Percentiles rank a stretch among this genome's conserved stretches.
Conservation (phyloP, 2,329 filamentous ascomycete species). For the Ascochyta lentis region DNA sequence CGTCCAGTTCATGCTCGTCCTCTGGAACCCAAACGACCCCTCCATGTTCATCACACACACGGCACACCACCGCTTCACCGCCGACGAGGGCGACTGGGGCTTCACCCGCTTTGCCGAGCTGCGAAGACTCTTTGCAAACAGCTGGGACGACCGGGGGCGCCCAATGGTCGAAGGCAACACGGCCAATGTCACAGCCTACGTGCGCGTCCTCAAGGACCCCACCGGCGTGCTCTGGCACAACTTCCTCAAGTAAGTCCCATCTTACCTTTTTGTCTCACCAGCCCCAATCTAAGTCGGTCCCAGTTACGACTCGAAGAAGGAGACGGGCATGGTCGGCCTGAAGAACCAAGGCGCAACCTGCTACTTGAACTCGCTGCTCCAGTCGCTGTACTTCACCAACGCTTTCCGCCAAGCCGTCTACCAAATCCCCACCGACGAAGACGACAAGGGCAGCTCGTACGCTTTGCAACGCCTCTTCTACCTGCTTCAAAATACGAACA, state of each 20-base stretch:
- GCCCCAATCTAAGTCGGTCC: not conserved
- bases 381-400: slow-evolving; percentile 65
- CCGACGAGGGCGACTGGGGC: slow-evolving; percentile 96
- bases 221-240: slow-evolving; percentile 91
- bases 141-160: slow-evolving; percentile 73
- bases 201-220: slow-evolving; percentile 83
- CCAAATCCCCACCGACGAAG: slow-evolving; percentile 88
- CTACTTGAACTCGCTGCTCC: slow-evolving; percentile 59
- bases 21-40: slow-evolving; percentile 96
- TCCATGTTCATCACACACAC: slow-evolving; percentile 75
- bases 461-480: slow-evolving; percentile 94
- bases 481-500: slow-evolving; percentile 83
- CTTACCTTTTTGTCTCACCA: no score
- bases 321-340: slow-evolving; percentile 94
- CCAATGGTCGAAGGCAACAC: slow-evolving; percentile 79
- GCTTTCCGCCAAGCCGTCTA: slow-evolving; percentile 97
- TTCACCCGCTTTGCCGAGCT: slow-evolving; percentile 97
- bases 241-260: slow-evolving; percentile 68
- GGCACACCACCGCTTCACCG: slow-evolving; percentile 95
- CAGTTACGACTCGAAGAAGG: slow-evolving; percentile 95
- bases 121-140: slow-evolving; percentile 78
- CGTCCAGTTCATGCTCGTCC: slow-evolving; percentile 90
- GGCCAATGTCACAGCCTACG: slow-evolving; percentile 82
- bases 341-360: slow-evolving; percentile 89
- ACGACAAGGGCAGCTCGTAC: slow-evolving; percentile 86